phyloP scores from a whole-genome alignment of 371 early-diverging fungal species.

The Entomophthora muscae region DNA sequence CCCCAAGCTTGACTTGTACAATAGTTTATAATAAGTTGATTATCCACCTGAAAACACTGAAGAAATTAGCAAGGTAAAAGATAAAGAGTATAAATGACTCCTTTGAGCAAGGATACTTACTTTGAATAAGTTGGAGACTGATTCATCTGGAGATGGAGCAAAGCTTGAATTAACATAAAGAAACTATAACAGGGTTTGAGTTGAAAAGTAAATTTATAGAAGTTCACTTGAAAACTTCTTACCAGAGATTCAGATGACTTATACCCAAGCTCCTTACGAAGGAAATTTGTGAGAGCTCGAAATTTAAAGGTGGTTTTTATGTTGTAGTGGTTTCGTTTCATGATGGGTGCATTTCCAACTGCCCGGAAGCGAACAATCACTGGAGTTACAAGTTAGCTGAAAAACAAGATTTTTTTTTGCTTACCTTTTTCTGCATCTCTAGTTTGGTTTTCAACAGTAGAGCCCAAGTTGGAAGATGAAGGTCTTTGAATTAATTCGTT shows the following conservation, averaged over 20 bases:
- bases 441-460: neutral
- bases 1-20: constrained; percentile 3
- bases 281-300: constrained; percentile 61
- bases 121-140: constrained; percentile 3
- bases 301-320: constrained; percentile 67
- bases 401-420: neutral
- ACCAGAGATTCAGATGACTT: constrained; percentile 61
- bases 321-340: constrained; percentile 69
- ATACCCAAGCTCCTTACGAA: constrained; percentile 64
- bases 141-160: neutral
- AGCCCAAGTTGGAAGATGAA: neutral
- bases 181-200: too few species aligned
- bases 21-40: constrained; percentile 5
- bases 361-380: constrained; percentile 72
- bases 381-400: constrained; percentile 30
- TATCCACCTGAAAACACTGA: constrained; percentile 6
- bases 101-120: neutral
- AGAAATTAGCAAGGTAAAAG: neutral
- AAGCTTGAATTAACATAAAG: neutral
- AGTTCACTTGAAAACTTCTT: constrained; percentile 10
- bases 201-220: too few species aligned
- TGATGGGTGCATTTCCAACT: constrained; percentile 81
- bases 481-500: neutral
- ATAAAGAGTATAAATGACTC: neutral
- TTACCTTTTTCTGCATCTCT: neutral